Evolutionary conservation across 176 grass and related monocot species (phyloP).

Genomic region (Musa troglodytarum): DNA sequence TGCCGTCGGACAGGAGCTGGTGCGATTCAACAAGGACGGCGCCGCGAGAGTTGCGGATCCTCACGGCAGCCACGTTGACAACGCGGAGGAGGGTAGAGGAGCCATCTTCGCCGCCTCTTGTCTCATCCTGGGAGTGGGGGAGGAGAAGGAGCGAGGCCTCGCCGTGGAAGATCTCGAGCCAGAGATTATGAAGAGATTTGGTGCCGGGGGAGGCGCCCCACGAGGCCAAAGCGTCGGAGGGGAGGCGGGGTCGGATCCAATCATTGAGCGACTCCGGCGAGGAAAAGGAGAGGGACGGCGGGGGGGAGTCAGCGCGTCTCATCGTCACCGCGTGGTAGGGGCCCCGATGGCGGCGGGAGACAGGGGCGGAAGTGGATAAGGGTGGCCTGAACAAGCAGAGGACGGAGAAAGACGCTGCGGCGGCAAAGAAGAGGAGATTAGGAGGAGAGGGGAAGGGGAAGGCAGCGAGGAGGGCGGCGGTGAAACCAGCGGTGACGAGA

Average conservation of each 20-base stretch:
- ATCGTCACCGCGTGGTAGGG: neutral
- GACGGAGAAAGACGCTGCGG: conserved; percentile 2
- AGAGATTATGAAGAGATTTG: conserved; percentile 77
- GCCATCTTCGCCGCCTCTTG: neutral
- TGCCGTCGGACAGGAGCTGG: conserved; percentile 81
- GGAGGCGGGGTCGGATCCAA: conserved; percentile 52
- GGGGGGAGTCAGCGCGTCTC: neutral
- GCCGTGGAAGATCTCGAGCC: conserved; percentile 73
- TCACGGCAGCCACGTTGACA: conserved; percentile 61
- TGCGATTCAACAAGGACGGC: conserved; percentile 56
- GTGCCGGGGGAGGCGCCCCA: conserved; percentile 62
- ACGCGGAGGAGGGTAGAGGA: conserved; percentile 34
- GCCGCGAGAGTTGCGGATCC: conserved; percentile 46
- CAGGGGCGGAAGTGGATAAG: neutral
- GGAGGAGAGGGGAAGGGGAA: neutral
- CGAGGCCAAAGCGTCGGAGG: conserved; percentile 29
- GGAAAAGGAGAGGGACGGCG: conserved; percentile 43
- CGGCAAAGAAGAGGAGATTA: conserved; percentile 12
- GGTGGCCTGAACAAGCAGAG: neutral
- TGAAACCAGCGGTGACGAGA: conserved; percentile 7
- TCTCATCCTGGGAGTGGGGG: neutral
- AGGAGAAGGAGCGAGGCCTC: conserved; percentile 41
- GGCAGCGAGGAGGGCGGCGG: conserved; percentile 14
- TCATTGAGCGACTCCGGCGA: conserved; percentile 54
- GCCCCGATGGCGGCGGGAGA: neutral